These are phyloP conservation scores for Neurospora sp. DNA, from an alignment of 495 filamentous ascomycete genomes.

Conservation along the genomic window DNA sequence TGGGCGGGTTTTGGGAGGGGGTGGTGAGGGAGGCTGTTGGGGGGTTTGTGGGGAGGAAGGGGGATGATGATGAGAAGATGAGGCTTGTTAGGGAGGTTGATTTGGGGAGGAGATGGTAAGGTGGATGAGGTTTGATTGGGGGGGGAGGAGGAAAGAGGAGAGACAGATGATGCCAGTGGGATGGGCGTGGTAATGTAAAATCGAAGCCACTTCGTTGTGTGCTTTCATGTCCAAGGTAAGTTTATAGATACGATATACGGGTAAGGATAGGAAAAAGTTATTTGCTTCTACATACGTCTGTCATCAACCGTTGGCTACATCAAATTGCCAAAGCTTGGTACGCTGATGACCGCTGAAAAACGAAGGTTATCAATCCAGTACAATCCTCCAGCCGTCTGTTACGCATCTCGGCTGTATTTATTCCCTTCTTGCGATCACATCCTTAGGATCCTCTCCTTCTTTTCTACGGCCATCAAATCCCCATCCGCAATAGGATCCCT, in stretches of 20 bases:
- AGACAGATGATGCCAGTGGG: neutral
- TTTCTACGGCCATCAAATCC: neutral
- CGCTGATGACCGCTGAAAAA: neutral
- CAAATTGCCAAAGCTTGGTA: neutral
- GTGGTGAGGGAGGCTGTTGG: slow-evolving; percentile 55
- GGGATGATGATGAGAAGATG: slow-evolving; percentile 20
- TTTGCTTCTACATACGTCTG: neutral
- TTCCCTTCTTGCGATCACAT: neutral
- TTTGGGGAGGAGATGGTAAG: slow-evolving; percentile 20
- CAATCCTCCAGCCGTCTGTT: neutral
- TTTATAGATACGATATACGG: neutral
- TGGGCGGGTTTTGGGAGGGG: slow-evolving; percentile 65
- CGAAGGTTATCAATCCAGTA: neutral
- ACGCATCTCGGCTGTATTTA: neutral
- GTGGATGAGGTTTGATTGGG: too few species aligned
- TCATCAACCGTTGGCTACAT: neutral
- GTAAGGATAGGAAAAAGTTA: neutral
- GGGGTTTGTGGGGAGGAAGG: slow-evolving; percentile 18
- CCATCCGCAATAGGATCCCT: neutral
- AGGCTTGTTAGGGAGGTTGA: slow-evolving; percentile 23
- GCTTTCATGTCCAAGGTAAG: neutral
- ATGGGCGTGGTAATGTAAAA: neutral
- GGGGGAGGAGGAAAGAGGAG: too few species aligned
- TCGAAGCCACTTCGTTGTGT: neutral
- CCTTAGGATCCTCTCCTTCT: too few species aligned